Percentiles rank a stretch among this genome's conserved stretches.
Evolutionary conservation across 2,329 filamentous ascomycete species (phyloP).

Genomic region (Trichophyton schoenleinii): DNA sequence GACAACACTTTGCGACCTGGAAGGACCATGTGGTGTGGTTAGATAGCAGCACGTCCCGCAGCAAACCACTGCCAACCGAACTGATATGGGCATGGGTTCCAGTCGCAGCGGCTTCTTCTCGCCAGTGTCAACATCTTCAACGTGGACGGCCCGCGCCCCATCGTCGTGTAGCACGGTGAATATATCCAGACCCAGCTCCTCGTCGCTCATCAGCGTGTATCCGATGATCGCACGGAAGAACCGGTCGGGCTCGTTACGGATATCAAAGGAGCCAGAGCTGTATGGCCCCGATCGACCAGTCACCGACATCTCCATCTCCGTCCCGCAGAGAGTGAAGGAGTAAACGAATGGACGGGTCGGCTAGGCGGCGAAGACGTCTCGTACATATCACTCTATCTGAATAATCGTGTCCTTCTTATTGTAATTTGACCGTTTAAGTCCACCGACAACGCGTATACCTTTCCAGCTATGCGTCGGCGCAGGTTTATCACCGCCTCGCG

Average conservation of each 20-base stretch:
- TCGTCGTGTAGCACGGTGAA: conserved; percentile 15
- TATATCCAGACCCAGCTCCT: conserved; percentile 22
- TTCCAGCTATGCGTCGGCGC: conserved; percentile 13
- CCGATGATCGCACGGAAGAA: conserved; percentile 20
- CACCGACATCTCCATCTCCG: conserved; percentile 21
- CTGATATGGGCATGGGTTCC: neutral
- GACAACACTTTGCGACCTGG: conserved; percentile 15
- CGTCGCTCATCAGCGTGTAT: conserved; percentile 22
- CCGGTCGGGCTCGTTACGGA: conserved; percentile 19
- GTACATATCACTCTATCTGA: conserved; percentile 13
- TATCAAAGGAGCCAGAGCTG: conserved; percentile 21
- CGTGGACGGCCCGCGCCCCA: neutral
- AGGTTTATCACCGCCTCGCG: neutral
- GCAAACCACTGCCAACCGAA: conserved; percentile 14
- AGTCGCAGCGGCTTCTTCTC: conserved; percentile 3
- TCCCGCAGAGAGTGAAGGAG: conserved; percentile 19
- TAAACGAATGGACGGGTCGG: conserved; percentile 22
- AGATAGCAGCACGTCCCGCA: conserved; percentile 18
- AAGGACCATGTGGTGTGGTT: conserved; percentile 5
- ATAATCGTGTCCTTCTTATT: conserved; percentile 10
- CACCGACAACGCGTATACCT: conserved; percentile 13
- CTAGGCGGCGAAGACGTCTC: conserved; percentile 14
- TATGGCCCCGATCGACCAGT: conserved; percentile 25
- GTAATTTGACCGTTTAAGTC: conserved; percentile 11
- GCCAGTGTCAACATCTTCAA: neutral